These are phyloP conservation scores for Apiospora phragmitis DNA, from an alignment of 2,329 filamentous ascomycete genomes.

Conservation along the genomic window DNA sequence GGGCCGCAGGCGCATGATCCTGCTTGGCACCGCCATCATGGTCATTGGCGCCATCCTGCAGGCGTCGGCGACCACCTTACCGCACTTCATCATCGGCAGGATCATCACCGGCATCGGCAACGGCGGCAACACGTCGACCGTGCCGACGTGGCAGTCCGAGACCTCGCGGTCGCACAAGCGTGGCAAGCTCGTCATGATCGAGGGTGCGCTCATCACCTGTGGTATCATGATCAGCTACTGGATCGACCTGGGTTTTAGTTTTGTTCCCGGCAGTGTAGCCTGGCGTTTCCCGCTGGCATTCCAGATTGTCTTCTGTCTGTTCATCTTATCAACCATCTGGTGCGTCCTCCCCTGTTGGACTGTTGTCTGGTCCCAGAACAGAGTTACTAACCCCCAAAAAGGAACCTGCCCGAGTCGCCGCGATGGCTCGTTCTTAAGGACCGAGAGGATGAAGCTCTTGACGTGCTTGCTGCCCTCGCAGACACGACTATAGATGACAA, in stretches of 20 bases:
- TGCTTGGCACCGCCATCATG: conserved; percentile 58
- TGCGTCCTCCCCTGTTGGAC: conserved; percentile 19
- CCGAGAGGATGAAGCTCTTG: conserved; percentile 43
- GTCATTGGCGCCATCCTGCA: conserved; percentile 52
- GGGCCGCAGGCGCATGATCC: conserved; percentile 57
- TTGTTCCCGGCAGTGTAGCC: conserved; percentile 47
- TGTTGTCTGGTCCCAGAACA: not conserved
- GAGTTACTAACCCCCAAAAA: not conserved
- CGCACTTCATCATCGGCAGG: conserved; percentile 58
- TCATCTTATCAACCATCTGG: conserved; percentile 55
- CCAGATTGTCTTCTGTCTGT: conserved; percentile 58
- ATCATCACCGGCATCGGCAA: conserved; percentile 46
- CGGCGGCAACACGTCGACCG: conserved; percentile 43
- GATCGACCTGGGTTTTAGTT: conserved; percentile 60
- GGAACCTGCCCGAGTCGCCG: conserved; percentile 49
- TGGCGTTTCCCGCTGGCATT: conserved; percentile 65
- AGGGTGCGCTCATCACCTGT: conserved; percentile 57
- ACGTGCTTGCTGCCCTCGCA: conserved; percentile 42
- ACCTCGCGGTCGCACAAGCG: conserved; percentile 57
- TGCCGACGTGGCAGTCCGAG: conserved; percentile 63
- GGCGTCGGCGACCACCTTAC: conserved; percentile 41
- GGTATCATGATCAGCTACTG: conserved; percentile 61
- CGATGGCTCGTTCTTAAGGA: conserved; percentile 47
- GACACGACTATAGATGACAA: conserved; percentile 46
- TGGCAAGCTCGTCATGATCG: conserved; percentile 62